phyloP scores from a whole-genome alignment of 345 rosid species.

The Gossypium turneri region DNA sequence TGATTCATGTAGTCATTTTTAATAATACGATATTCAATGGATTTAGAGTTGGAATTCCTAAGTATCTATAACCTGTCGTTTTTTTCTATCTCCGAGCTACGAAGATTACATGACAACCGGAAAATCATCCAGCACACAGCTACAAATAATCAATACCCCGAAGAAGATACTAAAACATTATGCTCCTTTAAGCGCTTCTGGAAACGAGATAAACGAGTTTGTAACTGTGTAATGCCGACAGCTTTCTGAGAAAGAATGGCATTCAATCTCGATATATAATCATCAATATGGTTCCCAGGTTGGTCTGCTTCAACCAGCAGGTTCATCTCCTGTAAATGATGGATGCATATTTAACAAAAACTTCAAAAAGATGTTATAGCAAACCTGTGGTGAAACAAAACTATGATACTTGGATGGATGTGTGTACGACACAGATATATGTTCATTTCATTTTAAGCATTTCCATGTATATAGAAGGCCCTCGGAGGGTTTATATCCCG shows the following conservation, averaged over 20 bases:
- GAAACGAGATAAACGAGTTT: slow-evolving; percentile 71
- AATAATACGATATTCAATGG: too few relatives aligned
- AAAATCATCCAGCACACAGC: background rate
- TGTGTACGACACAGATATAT: too few relatives aligned
- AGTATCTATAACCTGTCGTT: too few relatives aligned
- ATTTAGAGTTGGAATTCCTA: too few relatives aligned
- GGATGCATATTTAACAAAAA: background rate
- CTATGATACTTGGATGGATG: too few relatives aligned
- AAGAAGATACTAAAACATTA: slow-evolving; percentile 70
- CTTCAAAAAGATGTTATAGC: background rate
- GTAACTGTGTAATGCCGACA: slow-evolving; percentile 75
- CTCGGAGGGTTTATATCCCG: background rate
- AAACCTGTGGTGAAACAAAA: background rate
- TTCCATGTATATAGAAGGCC: background rate
- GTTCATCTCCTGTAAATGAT: slow-evolving; percentile 75
- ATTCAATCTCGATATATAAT: slow-evolving; percentile 68
- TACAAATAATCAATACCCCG: slow-evolving; percentile 36
- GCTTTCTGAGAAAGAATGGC: slow-evolving; percentile 83
- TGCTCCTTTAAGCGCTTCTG: slow-evolving; percentile 92
- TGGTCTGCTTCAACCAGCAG: slow-evolving; percentile 89
- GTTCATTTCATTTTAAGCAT: too few relatives aligned
- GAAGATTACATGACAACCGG: background rate
- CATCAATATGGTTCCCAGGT: slow-evolving; percentile 93
- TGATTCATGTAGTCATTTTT: too few relatives aligned
- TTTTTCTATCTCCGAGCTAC: background rate